Base-by-base conservation (phyloP, 2,329 filamentous ascomycete genomes). In the Fusarium buxicola region DNA sequence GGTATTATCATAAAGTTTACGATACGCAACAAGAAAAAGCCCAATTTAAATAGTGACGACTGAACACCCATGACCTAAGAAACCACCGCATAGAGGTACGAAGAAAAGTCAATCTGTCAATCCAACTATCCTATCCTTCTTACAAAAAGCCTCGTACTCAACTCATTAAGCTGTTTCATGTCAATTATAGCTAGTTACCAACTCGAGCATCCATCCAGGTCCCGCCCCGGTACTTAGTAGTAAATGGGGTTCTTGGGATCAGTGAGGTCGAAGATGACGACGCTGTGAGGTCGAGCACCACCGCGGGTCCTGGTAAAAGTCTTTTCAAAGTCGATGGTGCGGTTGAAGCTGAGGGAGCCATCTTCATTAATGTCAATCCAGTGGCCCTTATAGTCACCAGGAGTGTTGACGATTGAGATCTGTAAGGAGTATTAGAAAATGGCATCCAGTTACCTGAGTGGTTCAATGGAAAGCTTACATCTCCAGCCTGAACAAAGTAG, bases 401-500 rank as follows among this genome's bases (percentile, higher is more conserved):
- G 84, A 0, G 85, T 87, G 69, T 88, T 87, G 68, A 88, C 79
- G 3, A 88, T 75, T 7, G 82, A 83, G 54, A 88, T 87, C 53
- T 76, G 18, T 2, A 9, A 8, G n/a, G 40, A 21, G 18, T 40
- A 54, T 69, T 31, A 70, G 63, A 13, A 11, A 47, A 21, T 21
- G 21, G 6, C 4, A 21, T 6, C 21, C 2, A 27, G 7, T 36
- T 5, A 36, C 3, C 2, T 10, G 2, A 2, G 2, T 1, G 21
- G 8, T 7, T 9, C 2, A 11, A 3, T 13, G 4, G 11, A 15
- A 0, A 7, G 44, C 71, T 66, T 69, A 76, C 75, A 58, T 85
- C 82, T 24, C 86, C 85, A 9, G 81, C 84, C 74, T 89, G 85
- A 3, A 89, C 84, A 68, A 89, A 89, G 76, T 89, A 89, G 48